Conservation (phyloP, 164 flowering plant genomes). For the Akebia trifoliata region DNA sequence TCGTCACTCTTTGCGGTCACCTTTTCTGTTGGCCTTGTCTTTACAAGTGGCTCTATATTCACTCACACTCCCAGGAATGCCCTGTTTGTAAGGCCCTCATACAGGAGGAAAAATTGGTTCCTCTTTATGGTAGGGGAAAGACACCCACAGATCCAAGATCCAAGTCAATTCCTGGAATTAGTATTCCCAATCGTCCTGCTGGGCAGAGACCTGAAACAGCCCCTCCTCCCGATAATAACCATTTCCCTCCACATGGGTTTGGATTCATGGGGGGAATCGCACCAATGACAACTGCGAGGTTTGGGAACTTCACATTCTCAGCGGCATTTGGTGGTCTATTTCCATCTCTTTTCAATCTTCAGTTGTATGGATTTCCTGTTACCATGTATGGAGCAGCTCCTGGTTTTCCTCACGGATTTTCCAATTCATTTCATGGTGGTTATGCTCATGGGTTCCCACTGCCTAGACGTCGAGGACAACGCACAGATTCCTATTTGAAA, state of each 20-base stretch:
- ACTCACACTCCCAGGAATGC: slow-evolving; percentile 60
- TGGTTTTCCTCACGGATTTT: slow-evolving; percentile 44
- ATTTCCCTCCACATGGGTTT: slow-evolving; percentile 37
- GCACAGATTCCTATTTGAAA: too few relatives aligned
- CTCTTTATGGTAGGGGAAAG: slow-evolving; percentile 77
- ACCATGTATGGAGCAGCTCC: slow-evolving; percentile 51
- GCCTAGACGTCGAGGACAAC: too few relatives aligned
- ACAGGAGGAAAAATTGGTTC: slow-evolving; percentile 66
- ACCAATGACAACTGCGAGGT: slow-evolving; percentile 46
- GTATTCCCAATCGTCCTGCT: slow-evolving; percentile 61
- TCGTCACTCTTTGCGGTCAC: slow-evolving; percentile 73
- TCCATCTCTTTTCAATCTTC: slow-evolving; percentile 49
- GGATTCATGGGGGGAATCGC: slow-evolving; percentile 60
- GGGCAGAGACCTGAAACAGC: slow-evolving; percentile 81
- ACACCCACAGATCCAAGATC: slow-evolving; percentile 53
- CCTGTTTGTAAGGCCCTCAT: slow-evolving; percentile 78
- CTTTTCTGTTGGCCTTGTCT: slow-evolving; percentile 85
- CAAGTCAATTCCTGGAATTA: slow-evolving; percentile 49
- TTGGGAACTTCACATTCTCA: slow-evolving; percentile 49
- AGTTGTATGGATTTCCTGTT: slow-evolving; percentile 54
- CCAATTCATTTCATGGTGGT: slow-evolving; percentile 48
- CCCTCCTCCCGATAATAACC: slow-evolving; percentile 36
- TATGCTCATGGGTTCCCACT: slow-evolving; percentile 35
- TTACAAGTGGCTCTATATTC: slow-evolving; percentile 66
- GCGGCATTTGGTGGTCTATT: slow-evolving; percentile 60